phyloP scores from a whole-genome alignment of 352 stramenopile species.

The Globisporangium splendens region DNA sequence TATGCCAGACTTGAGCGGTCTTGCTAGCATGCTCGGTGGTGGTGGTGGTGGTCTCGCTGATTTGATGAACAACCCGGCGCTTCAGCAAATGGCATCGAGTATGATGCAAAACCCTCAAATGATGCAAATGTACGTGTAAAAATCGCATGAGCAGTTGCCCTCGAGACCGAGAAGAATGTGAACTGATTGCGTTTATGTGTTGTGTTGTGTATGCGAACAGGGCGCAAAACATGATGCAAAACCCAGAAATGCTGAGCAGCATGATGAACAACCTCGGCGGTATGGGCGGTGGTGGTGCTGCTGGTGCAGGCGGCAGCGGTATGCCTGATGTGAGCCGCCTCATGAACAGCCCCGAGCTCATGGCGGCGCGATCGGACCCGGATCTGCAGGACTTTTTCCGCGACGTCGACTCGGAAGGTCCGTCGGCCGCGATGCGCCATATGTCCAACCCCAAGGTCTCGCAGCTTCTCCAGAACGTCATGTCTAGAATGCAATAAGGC shows the following conservation, averaged over 20 bases:
- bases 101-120: constrained; percentile 91
- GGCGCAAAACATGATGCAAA: constrained; percentile 90
- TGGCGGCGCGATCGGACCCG: constrained; percentile 64
- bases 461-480: constrained; percentile 72
- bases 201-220: constrained; percentile 12
- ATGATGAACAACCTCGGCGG: constrained; percentile 69
- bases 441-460: constrained; percentile 87
- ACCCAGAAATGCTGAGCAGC: constrained; percentile 71
- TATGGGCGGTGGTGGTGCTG: constrained; percentile 19
- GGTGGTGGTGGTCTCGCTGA: constrained; percentile 60
- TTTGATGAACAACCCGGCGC: constrained; percentile 81
- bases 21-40: constrained; percentile 72
- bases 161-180: neutral
- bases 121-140: constrained; percentile 78
- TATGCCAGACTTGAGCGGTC: constrained; percentile 73
- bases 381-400: constrained; percentile 80
- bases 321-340: constrained; percentile 70
- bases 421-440: constrained; percentile 79
- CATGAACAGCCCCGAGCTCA: constrained; percentile 75
- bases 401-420: constrained; percentile 71
- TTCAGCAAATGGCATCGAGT: constrained; percentile 84
- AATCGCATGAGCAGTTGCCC: too few species aligned
- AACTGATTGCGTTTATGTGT: neutral
- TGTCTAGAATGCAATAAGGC: constrained; percentile 51
- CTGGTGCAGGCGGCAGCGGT: constrained; percentile 20